Evolutionary conservation across 2,329 filamentous ascomycete species (phyloP).

Genomic region (Fusarium setosum): DNA sequence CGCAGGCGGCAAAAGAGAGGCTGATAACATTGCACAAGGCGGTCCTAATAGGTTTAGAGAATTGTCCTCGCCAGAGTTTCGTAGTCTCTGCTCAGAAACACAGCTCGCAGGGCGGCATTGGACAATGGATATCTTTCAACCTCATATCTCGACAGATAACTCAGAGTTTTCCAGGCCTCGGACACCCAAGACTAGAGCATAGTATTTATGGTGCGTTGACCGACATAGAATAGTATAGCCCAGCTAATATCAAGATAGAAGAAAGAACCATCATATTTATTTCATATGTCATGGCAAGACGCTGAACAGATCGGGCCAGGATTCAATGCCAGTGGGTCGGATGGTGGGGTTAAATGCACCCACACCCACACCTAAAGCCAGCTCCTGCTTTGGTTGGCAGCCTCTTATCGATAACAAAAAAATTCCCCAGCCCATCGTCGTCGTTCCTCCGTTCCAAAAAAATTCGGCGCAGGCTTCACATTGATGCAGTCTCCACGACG

Average conservation of each 20-base stretch:
- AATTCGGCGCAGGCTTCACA: slow-evolving; percentile 44
- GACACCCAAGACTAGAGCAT: no score
- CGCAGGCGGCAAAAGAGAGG: neutral
- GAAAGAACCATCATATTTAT: neutral
- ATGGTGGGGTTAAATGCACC: slow-evolving; percentile 22
- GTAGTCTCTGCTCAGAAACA: neutral
- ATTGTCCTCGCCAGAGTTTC: neutral
- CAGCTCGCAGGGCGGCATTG: neutral
- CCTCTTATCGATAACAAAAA: slow-evolving; percentile 48
- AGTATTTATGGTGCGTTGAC: no score
- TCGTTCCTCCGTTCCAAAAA: slow-evolving; percentile 44
- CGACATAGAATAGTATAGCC: neutral
- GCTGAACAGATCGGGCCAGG: neutral
- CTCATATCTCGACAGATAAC: no score
- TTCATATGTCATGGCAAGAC: neutral
- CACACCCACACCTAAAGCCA: slow-evolving; percentile 7
- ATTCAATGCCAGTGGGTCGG: slow-evolving; percentile 10
- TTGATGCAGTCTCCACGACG: slow-evolving; percentile 28
- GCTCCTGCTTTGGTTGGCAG: neutral
- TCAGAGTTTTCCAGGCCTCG: no score
- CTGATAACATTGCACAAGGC: neutral
- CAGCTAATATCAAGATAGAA: neutral
- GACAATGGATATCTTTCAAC: no score
- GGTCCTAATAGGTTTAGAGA: no score
- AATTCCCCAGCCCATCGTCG: slow-evolving; percentile 29